Conservation (phyloP, 2,329 filamentous ascomycete genomes). For the Fusarium sp. region DNA sequence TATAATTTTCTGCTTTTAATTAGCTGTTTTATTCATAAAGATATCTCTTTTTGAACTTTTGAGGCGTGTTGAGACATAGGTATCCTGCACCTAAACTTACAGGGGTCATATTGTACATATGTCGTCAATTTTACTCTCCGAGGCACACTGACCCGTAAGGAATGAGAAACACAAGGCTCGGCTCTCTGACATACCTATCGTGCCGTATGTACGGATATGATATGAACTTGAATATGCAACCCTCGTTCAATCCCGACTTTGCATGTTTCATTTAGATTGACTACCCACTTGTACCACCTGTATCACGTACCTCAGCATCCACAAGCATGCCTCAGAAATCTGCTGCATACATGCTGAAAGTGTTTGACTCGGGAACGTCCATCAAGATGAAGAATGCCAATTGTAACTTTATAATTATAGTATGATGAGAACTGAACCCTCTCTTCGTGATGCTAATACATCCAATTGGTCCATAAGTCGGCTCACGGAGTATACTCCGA, state of each 20-base stretch:
- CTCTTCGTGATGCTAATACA: conserved; percentile 2
- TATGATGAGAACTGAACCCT: not conserved
- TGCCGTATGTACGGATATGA: conserved; percentile 12
- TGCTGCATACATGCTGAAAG: not conserved
- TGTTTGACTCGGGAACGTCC: not conserved
- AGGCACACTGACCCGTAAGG: conserved; percentile 20
- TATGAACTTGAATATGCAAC: not conserved
- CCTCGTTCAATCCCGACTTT: conserved; percentile 16
- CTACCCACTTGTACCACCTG: conserved; percentile 34
- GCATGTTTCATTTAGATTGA: conserved; percentile 36
- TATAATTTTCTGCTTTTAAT: too few species aligned
- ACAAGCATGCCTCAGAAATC: conserved; percentile 9
- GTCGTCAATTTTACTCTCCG: conserved; percentile 2
- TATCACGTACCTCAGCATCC: conserved; percentile 11
- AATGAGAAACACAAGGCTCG: conserved; percentile 27
- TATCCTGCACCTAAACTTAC: too few species aligned
- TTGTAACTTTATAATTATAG: conserved; percentile 3
- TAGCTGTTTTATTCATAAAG: too few species aligned
- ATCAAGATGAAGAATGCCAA: not conserved
- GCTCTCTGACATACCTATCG: conserved; percentile 13
- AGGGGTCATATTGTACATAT: too few species aligned
- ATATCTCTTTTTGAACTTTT: too few species aligned
- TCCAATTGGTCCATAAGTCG: not conserved
- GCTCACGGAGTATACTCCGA: not conserved
- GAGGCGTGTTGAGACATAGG: too few species aligned